A percentile compares a stretch with the other conserved stretches of the same genome.
Conservation (phyloP, 2,329 filamentous ascomycete genomes). For the Alternaria burnsii region DNA sequence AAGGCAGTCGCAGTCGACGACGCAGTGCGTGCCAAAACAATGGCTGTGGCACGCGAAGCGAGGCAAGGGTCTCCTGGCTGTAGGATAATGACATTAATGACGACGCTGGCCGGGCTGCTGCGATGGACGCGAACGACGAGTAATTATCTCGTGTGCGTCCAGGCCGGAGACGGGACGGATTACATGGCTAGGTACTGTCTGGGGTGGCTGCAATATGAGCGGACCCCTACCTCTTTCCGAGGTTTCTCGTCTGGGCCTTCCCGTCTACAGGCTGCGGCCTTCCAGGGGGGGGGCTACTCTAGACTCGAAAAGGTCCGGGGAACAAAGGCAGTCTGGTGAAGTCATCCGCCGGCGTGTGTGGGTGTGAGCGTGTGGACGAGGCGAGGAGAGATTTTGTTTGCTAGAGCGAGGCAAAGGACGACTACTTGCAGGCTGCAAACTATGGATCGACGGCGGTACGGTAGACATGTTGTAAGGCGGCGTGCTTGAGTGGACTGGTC, state of each 20-base stretch:
- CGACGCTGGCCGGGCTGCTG: not conserved
- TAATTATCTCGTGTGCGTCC: slow-evolving; percentile 5
- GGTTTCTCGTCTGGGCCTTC: slow-evolving; percentile 25
- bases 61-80: slow-evolving; percentile 7
- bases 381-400: not conserved
- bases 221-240: slow-evolving; percentile 17
- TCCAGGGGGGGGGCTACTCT: slow-evolving; percentile 29
- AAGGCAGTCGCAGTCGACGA: slow-evolving; percentile 1
- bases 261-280: slow-evolving; percentile 26
- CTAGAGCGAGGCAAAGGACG: not conserved
- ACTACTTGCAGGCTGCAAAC: not conserved
- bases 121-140: slow-evolving; percentile 5
- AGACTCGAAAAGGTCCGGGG: slow-evolving; percentile 15
- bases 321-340: slow-evolving; percentile 14
- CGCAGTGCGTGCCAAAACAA: slow-evolving; percentile 10
- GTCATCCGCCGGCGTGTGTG: not conserved
- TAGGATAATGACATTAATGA: not conserved
- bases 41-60: slow-evolving; percentile 8
- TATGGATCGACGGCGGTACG: not conserved
- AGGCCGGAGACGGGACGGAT: slow-evolving; percentile 12
- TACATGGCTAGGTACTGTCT: slow-evolving; percentile 5
- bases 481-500: slow-evolving; percentile 5
- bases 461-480: slow-evolving; percentile 11
- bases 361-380: not conserved
- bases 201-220: slow-evolving; percentile 11